Percentiles rank a stretch among this genome's conserved stretches.
Evolutionary conservation across 306 rosid species (phyloP).

Genomic region (Casuarina glauca): DNA sequence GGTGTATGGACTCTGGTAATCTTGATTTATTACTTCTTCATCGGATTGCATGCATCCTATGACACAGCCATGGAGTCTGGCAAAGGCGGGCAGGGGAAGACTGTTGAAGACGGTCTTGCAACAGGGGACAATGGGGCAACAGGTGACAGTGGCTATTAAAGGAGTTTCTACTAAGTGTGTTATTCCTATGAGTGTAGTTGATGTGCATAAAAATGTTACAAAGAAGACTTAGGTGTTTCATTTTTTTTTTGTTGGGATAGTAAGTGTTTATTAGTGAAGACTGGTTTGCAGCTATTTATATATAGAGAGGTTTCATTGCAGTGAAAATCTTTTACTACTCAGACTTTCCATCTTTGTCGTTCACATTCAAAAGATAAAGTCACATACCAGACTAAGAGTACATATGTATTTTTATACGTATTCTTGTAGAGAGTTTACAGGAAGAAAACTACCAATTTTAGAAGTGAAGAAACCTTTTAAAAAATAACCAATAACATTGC

Average conservation of each 20-base stretch:
- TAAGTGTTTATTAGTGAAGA: not conserved
- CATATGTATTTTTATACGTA: no score
- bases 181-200: not conserved
- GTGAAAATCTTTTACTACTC: no score
- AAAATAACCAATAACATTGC: no score
- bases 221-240: not conserved
- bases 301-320: no score
- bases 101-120: constrained; percentile 8
- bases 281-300: no score
- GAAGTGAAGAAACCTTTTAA: no score
- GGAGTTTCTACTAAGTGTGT: not conserved
- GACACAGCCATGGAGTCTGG: constrained; percentile 43
- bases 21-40: constrained; percentile 40
- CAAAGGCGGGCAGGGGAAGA: constrained; percentile 4
- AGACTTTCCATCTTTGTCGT: no score
- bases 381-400: no score
- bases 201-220: not conserved
- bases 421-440: no score
- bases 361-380: no score
- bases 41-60: constrained; percentile 53
- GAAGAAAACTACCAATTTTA: no score
- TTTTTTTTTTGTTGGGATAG: no score
- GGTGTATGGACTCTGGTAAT: constrained; percentile 38
- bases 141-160: not conserved
- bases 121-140: not conserved